phyloP scores from a whole-genome alignment of 495 filamentous ascomycete genomes.

The Pseudoneurospora amorphoporcata region DNA sequence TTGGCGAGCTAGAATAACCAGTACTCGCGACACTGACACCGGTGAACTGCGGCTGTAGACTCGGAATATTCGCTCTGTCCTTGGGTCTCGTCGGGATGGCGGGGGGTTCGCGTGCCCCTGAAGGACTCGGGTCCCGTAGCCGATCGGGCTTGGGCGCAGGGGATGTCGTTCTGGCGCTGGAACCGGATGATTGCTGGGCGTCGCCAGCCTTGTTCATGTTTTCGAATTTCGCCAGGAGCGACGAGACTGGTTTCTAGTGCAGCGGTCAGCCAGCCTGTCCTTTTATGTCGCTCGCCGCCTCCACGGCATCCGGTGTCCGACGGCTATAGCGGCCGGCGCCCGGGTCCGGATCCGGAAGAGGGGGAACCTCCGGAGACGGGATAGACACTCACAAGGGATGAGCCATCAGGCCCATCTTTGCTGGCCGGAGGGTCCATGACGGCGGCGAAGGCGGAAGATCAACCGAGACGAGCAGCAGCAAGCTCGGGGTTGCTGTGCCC shows the following conservation, averaged over 20 bases:
- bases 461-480: conserved; percentile 15
- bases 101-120: conserved; percentile 37
- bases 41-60: conserved; percentile 12
- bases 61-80: conserved; percentile 17
- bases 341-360: neutral
- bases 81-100: conserved; percentile 41
- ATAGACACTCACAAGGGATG: conserved; percentile 43
- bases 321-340: neutral
- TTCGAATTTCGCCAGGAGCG: conserved; percentile 87
- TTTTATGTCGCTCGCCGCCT: neutral
- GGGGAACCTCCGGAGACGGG: neutral
- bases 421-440: conserved; percentile 31
- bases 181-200: conserved; percentile 4
- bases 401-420: conserved; percentile 42
- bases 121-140: conserved; percentile 38
- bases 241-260: conserved; percentile 69
- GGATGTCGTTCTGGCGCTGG: conserved; percentile 23
- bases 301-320: neutral
- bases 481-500: conserved; percentile 18
- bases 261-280: conserved; percentile 14
- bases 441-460: conserved; percentile 15
- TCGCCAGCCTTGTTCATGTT: conserved; percentile 55
- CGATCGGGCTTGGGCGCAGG: conserved; percentile 27
- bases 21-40: conserved; percentile 2
- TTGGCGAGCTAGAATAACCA: conserved; percentile 16